Conservation (phyloP, 2,329 filamentous ascomycete genomes). For the Emydomyces testavorans region DNA sequence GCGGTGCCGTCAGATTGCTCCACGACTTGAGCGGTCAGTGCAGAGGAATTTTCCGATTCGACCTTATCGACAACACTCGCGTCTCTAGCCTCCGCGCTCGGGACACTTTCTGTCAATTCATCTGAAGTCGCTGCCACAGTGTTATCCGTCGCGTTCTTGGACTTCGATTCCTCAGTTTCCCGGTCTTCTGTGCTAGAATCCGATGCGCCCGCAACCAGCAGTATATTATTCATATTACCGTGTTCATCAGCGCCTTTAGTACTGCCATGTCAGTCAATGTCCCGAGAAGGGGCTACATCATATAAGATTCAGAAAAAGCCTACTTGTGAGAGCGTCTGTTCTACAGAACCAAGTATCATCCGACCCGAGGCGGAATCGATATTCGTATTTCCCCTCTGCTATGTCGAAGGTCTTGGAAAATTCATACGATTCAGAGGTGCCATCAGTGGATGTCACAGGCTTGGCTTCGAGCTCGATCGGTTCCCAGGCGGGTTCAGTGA, state of each 20-base stretch:
- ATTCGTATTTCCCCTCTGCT: slow-evolving; percentile 21
- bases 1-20: too few relatives aligned
- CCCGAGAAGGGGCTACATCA: background rate
- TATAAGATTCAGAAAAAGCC: background rate
- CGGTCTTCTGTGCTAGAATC: slow-evolving; percentile 11
- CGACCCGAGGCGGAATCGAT: slow-evolving; percentile 21
- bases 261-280: slow-evolving; percentile 1
- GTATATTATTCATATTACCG: slow-evolving; percentile 19
- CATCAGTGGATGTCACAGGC: slow-evolving; percentile 10
- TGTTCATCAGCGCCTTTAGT: slow-evolving; percentile 19
- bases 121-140: background rate
- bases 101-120: background rate
- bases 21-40: too few relatives aligned
- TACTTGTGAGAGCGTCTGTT: slow-evolving; percentile 22
- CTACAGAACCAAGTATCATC: slow-evolving; percentile 22
- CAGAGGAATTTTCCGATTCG: background rate
- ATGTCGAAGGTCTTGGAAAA: slow-evolving; percentile 14
- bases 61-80: background rate
- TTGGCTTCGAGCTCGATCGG: slow-evolving; percentile 21
- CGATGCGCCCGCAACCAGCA: slow-evolving; percentile 11
- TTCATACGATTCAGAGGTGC: slow-evolving; percentile 15
- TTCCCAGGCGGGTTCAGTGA: slow-evolving; percentile 24
- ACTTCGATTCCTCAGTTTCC: slow-evolving; percentile 11
- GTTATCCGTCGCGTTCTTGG: slow-evolving; percentile 4
- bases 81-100: background rate